A percentile compares a stretch with the other conserved stretches of the same genome.
phyloP scores from a whole-genome alignment of 75 land plant species.

The Sequoia sempervirens region DNA sequence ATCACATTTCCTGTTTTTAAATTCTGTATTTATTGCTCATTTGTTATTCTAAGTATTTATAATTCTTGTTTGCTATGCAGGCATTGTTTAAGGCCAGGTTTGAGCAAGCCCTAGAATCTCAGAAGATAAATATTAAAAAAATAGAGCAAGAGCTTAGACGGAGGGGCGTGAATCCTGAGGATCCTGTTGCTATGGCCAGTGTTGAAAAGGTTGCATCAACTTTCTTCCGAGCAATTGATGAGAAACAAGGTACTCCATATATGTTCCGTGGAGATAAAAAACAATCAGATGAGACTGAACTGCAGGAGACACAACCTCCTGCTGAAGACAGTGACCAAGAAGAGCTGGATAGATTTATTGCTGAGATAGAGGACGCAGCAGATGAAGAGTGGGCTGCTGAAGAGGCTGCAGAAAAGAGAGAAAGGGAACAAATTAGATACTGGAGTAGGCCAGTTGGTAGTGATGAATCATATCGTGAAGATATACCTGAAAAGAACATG shows the following conservation, averaged over 20 bases:
- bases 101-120: slow-evolving; percentile 85
- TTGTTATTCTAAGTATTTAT: neutral
- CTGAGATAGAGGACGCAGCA: slow-evolving; percentile 72
- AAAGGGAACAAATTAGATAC: slow-evolving; percentile 38
- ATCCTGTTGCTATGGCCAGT: slow-evolving; percentile 75
- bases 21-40: neutral
- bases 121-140: slow-evolving; percentile 72
- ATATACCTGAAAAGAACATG: slow-evolving; percentile 19
- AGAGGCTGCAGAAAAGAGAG: slow-evolving; percentile 62
- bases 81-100: slow-evolving; percentile 91
- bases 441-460: slow-evolving; percentile 23
- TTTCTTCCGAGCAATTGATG: slow-evolving; percentile 74
- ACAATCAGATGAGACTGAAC: slow-evolving; percentile 18
- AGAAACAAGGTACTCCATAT: slow-evolving; percentile 67
- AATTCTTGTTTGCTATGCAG: slow-evolving; percentile 33
- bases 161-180: slow-evolving; percentile 72
- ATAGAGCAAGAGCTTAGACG: slow-evolving; percentile 59
- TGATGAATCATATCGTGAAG: slow-evolving; percentile 12
- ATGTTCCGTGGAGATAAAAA: slow-evolving; percentile 39
- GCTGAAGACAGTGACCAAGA: slow-evolving; percentile 44
- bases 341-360: slow-evolving; percentile 62
- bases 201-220: slow-evolving; percentile 68
- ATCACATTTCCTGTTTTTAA: neutral
- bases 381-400: slow-evolving; percentile 67
- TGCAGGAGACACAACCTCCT: slow-evolving; percentile 20